Evolutionary conservation across 352 stramenopile genomes (phyloP).

Genomic region (Blastocystis sp.): DNA sequence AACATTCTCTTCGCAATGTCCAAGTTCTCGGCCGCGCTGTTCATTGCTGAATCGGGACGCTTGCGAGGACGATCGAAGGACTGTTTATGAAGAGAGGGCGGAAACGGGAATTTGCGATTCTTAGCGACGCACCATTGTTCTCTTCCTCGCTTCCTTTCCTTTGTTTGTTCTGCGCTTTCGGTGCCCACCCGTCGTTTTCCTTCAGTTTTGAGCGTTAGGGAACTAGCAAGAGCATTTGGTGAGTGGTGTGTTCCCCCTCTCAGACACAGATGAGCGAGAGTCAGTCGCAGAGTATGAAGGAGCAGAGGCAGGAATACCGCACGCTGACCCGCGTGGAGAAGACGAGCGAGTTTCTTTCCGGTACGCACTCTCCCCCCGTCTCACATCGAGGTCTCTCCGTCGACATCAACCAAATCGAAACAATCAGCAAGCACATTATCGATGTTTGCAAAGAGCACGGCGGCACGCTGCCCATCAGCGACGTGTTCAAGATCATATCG

Average conservation of each 20-base stretch:
- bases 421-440: constrained; percentile 11
- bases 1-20: constrained; percentile 33
- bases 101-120: no score
- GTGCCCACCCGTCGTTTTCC: no score
- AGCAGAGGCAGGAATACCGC: constrained; percentile 41
- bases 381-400: constrained; percentile 5
- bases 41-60: no score
- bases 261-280: not conserved
- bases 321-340: constrained; percentile 14
- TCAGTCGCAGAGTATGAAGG: constrained; percentile 40
- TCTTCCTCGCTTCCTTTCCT: no score
- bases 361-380: not conserved
- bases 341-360: constrained; percentile 31
- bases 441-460: constrained; percentile 21
- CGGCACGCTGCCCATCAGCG: constrained; percentile 12
- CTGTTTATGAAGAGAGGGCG: no score
- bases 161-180: no score
- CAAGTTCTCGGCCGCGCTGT: not conserved
- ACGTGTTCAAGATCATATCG: constrained; percentile 29
- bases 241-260: no score
- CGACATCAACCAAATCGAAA: constrained; percentile 8
- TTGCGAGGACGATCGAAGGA: no score
- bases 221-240: no score
- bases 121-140: no score
- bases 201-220: no score